Conservation (phyloP, 176 grass and related monocot species). For the Aegilops bicornis region DNA sequence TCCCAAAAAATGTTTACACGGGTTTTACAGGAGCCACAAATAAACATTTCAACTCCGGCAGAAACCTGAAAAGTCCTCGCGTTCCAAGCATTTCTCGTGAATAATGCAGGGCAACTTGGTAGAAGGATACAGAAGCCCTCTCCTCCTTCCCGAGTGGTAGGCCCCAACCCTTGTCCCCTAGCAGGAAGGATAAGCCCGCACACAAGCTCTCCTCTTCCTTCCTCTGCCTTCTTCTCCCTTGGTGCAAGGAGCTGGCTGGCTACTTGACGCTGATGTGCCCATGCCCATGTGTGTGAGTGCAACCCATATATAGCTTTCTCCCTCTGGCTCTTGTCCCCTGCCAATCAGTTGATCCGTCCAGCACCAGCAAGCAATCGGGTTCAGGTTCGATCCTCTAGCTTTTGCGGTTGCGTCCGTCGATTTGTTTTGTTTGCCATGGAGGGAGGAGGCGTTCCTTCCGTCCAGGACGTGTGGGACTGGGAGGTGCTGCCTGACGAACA, state of each 20-base stretch:
- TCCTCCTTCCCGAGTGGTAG: slow-evolving; percentile 21
- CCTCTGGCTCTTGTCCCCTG: slow-evolving; percentile 15
- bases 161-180: slow-evolving; percentile 37
- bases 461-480: slow-evolving; percentile 84
- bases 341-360: slow-evolving; percentile 22
- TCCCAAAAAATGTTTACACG: background rate
- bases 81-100: background rate
- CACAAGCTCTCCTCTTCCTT: slow-evolving; percentile 38
- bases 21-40: background rate
- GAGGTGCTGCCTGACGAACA: slow-evolving; percentile 65
- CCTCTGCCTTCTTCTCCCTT: background rate
- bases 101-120: background rate
- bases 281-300: slow-evolving; percentile 14
- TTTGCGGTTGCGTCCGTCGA: no score
- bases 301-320: slow-evolving; percentile 29
- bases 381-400: slow-evolving; percentile 9
- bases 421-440: slow-evolving; percentile 27
- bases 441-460: background rate
- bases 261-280: slow-evolving; percentile 18
- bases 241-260: slow-evolving; percentile 29
- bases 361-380: slow-evolving; percentile 3
- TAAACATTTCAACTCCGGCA: background rate
- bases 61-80: background rate
- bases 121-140: background rate
- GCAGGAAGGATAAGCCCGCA: slow-evolving; percentile 44